Percentiles rank a stretch among this genome's conserved stretches.
Evolutionary conservation across 1,284 basidiomycete species (phyloP).

Genomic region (Erythrobasidium hasegawianum): DNA sequence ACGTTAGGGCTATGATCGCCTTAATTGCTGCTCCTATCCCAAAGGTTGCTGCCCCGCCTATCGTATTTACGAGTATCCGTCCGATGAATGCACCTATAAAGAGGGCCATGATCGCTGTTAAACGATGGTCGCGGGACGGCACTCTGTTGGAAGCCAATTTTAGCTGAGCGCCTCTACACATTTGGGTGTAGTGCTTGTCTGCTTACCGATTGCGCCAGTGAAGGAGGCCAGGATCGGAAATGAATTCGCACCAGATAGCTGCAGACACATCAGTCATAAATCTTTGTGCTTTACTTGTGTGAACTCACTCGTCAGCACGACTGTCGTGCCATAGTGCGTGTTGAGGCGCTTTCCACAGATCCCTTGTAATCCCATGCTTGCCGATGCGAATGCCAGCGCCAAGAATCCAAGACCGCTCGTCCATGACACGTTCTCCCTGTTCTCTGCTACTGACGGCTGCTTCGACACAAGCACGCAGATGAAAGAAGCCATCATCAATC

Average conservation of each 20-base stretch:
- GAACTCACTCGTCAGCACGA: constrained; percentile 4
- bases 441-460: constrained; percentile 56
- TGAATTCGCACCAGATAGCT: constrained; percentile 33
- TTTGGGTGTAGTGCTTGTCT: neutral
- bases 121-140: constrained; percentile 23
- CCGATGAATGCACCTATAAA: constrained; percentile 28
- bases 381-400: constrained; percentile 67
- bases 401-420: constrained; percentile 62
- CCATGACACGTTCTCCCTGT: constrained; percentile 65
- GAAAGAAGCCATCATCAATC: constrained; percentile 68
- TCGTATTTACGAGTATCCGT: constrained; percentile 3
- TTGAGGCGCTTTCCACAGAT: constrained; percentile 66
- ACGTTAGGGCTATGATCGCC: constrained; percentile 25
- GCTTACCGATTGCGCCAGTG: constrained; percentile 3
- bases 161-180: no score
- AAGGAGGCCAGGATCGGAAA: constrained; percentile 25
- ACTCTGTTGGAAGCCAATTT: constrained; percentile 12
- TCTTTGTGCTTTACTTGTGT: neutral
- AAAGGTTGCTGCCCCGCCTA: constrained; percentile 17
- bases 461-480: constrained; percentile 60
- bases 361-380: constrained; percentile 61
- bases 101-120: constrained; percentile 19
- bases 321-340: constrained; percentile 11
- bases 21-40: constrained; percentile 34
- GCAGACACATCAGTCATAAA: no score